These are phyloP conservation scores for Alliaria petiolata DNA, from an alignment of 345 rosid genomes.

Conservation along the genomic window DNA sequence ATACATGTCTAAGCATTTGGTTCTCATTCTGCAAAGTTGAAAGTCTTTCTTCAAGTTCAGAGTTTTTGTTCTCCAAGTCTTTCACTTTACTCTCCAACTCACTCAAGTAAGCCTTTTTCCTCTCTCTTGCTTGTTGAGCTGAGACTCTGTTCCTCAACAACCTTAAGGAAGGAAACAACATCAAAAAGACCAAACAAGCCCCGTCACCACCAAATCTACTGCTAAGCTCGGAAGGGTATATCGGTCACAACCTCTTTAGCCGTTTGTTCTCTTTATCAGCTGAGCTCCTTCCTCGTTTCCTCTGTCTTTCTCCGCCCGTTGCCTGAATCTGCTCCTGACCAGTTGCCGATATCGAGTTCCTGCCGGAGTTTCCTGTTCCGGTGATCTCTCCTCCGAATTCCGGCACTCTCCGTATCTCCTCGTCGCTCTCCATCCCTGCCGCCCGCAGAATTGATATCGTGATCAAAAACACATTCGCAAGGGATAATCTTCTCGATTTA, in stretches of 20 bases:
- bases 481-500: neutral
- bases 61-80: slow-evolving; percentile 77
- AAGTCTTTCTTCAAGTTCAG: slow-evolving; percentile 79
- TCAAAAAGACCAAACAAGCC: slow-evolving; percentile 1
- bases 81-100: slow-evolving; percentile 67
- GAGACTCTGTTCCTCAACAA: slow-evolving; percentile 96
- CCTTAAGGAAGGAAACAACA: slow-evolving; percentile 32
- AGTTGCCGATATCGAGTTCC: slow-evolving; percentile 32
- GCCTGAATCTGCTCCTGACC: slow-evolving; percentile 43
- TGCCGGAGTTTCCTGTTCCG: slow-evolving; percentile 41
- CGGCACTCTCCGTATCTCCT: slow-evolving; percentile 87
- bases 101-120: slow-evolving; percentile 81
- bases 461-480: neutral
- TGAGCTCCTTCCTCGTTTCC: slow-evolving; percentile 69
- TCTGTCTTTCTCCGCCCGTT: slow-evolving; percentile 45
- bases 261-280: slow-evolving; percentile 91
- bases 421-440: slow-evolving; percentile 92
- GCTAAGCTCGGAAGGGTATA: neutral
- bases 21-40: slow-evolving; percentile 90
- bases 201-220: neutral
- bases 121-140: slow-evolving; percentile 95
- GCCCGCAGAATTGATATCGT: neutral
- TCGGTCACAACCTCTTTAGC: slow-evolving; percentile 55
- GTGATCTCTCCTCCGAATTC: slow-evolving; percentile 62
- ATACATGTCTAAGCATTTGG: slow-evolving; percentile 95